Base-by-base conservation (phyloP, 1,284 basidiomycete genomes). In the Irpex rosettiformis region DNA sequence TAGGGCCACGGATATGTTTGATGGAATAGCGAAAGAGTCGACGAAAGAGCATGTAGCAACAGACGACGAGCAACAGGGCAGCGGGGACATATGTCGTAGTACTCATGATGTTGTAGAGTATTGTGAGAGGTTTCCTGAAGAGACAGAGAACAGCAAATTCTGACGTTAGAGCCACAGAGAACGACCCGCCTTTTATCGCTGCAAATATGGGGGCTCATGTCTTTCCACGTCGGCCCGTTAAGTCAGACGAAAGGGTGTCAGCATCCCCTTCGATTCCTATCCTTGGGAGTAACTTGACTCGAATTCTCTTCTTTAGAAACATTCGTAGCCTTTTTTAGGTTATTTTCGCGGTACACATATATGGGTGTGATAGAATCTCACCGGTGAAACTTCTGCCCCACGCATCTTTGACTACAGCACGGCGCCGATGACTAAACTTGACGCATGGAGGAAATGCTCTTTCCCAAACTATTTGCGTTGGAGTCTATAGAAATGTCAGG, bases 1-100 rank as follows among this genome's bases (percentile, higher is more conserved):
- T 27, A 24, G 57, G 57, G 13, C 57, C 57, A 16, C 57, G 49
- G 21, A 58, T 58, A 27, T 58, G 28, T n/a, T 43, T 42, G 37
- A 58, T 53, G 29, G 51, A 54, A n/a, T 28, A 48, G 25, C 30
- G 57, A 22, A 37, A 52, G 7, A 47, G 4, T 52, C 51, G 52
- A 25, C 57, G 52, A 42, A 53, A 58, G 22, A 47, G 13, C 11
- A 18, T 24, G 43, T 16, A 47, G 8, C 11, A 10, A 24, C 13
- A 10, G 11, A 24, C 43, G 8, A 24, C 10, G 18, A 47, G 43
- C 10, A 24, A 47, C n/a, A 4, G 10, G 21, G 43, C 43, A 18
- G 10, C 3, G 22, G 22, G 43, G 22, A 37, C 16, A 37, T 37
- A 37, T 3, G 33, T 37, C 33, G 33, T 16, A 37, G 3, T 37